Evolutionary conservation across 768 basidiomycete genomes (phyloP).

Genomic region (Mycena metata): DNA sequence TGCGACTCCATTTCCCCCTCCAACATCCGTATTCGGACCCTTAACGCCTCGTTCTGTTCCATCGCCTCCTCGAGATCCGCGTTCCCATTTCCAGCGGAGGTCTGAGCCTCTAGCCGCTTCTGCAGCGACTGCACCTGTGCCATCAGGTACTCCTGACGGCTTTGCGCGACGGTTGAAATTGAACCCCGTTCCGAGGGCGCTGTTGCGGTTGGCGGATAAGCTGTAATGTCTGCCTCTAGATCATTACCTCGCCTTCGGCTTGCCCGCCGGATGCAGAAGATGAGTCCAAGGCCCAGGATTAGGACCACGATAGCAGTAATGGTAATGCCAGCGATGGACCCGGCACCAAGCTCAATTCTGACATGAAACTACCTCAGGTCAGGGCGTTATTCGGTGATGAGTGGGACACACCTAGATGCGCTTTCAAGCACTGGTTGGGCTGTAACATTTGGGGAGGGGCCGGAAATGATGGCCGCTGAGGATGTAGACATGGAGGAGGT

Average conservation of each 20-base stretch:
- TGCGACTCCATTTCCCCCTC: slow-evolving; percentile 19
- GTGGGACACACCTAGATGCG: no score
- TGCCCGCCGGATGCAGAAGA: not conserved
- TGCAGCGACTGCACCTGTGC: slow-evolving; percentile 1
- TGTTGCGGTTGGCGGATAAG: no score
- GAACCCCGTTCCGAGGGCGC: not conserved
- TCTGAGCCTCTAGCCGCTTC: slow-evolving; percentile 12
- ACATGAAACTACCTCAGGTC: no score
- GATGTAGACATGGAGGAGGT: no score
- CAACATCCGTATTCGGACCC: slow-evolving; percentile 15
- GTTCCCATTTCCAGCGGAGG: not conserved
- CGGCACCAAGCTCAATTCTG: no score
- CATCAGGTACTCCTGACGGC: slow-evolving; percentile 11
- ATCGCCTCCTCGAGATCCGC: slow-evolving; percentile 15
- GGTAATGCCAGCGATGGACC: no score
- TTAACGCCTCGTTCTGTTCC: slow-evolving; percentile 25
- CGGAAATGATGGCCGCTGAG: no score
- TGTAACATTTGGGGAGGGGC: no score
- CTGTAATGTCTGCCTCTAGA: no score
- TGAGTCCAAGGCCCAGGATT: not conserved
- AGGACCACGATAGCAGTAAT: no score
- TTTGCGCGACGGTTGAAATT: not conserved
- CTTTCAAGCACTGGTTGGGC: no score
- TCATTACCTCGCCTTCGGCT: not conserved
- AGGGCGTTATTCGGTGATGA: no score